Evolutionary conservation across 352 stramenopile genomes (phyloP).

Genomic region (Halophytophthora batemanensis): DNA sequence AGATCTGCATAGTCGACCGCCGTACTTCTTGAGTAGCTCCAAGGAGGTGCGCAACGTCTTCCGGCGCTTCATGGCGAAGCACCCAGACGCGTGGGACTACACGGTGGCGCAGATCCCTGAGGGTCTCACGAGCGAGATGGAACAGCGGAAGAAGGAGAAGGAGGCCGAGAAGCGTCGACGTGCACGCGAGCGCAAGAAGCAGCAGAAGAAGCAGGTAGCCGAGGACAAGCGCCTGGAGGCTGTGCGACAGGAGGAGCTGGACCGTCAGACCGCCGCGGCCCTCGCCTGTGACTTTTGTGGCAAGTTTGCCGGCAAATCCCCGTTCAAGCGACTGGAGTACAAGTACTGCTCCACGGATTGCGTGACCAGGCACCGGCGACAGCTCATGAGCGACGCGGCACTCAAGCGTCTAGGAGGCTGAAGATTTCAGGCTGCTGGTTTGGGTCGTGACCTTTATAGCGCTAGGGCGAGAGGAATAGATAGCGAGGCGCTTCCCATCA

Average conservation of each 20-base stretch:
- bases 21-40: slow-evolving; percentile 87
- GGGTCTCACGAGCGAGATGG: slow-evolving; percentile 73
- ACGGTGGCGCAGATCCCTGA: slow-evolving; percentile 64
- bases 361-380: slow-evolving; percentile 90
- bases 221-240: slow-evolving; percentile 75
- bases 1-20: slow-evolving; percentile 73
- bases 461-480: no score
- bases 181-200: slow-evolving; percentile 90
- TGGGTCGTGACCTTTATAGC: no score
- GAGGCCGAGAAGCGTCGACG: slow-evolving; percentile 88
- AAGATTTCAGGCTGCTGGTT: background rate
- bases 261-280: slow-evolving; percentile 74
- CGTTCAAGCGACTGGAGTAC: slow-evolving; percentile 90
- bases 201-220: slow-evolving; percentile 73
- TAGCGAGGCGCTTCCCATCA: no score
- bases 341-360: slow-evolving; percentile 94
- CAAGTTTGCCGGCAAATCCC: slow-evolving; percentile 81
- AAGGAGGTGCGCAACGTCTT: slow-evolving; percentile 92
- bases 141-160: slow-evolving; percentile 83
- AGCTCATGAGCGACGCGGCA: slow-evolving; percentile 92
- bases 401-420: slow-evolving; percentile 68
- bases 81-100: slow-evolving; percentile 86
- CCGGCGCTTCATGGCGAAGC: slow-evolving; percentile 77
- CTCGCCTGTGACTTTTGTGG: slow-evolving; percentile 76
- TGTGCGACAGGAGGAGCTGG: slow-evolving; percentile 46